Evolutionary conservation across 768 basidiomycete genomes (phyloP), one percentile per base, ranked within the genome.

Genomic region (Cystobasidiopsis lactophilus): DNA sequence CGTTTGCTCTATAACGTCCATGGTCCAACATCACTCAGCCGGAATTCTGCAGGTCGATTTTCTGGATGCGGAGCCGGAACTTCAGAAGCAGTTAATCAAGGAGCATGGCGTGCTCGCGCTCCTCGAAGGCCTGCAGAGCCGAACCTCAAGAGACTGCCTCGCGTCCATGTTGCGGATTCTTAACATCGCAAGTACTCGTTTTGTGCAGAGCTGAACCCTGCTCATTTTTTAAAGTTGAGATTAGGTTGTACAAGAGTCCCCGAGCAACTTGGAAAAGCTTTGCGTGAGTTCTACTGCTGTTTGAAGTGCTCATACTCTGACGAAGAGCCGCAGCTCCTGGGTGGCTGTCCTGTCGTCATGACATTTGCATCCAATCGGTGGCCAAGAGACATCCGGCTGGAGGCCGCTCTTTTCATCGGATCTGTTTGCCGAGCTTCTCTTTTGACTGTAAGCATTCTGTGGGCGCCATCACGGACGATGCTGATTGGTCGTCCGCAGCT

Each of bases 321-420:
- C n/a, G n/a, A n/a, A n/a, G n/a, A n/a, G n/a, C n/a, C 40, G 18
- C 47, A 56, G 56, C 60, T 63, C 45, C 65, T 69, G 24, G 63
- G 85, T 29, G 91, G 91, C 14, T 95, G 95, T 56, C 88, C 93
- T 14, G 82, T 95, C 16, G 79, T 96, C 70, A 88, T 93, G 78
- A 78, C 79, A 41, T 96, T 89, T 64, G 88, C 91, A 0, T 85
- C 85, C 11, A 95, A 91, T 70, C 85, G 82, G 60, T 85, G 84
- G 63, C 79, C 88, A 1, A 77, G 82, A 13, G 88, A 93, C 64
- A 93, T 88, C 60, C 78, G 93, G 33, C 67, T 83, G n/a, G 84
- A 95, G 63, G 91, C 89, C 0, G 95, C 93, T 2, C 79, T 84
- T 61, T 95, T 96, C 66, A 84, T 98, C 50, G 79, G 84, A 26